Percentiles rank a stretch among this genome's conserved stretches.
These are phyloP conservation scores for Hydrangea macrophylla DNA, from an alignment of 148 eudicot genomes.

Conservation along the genomic window DNA sequence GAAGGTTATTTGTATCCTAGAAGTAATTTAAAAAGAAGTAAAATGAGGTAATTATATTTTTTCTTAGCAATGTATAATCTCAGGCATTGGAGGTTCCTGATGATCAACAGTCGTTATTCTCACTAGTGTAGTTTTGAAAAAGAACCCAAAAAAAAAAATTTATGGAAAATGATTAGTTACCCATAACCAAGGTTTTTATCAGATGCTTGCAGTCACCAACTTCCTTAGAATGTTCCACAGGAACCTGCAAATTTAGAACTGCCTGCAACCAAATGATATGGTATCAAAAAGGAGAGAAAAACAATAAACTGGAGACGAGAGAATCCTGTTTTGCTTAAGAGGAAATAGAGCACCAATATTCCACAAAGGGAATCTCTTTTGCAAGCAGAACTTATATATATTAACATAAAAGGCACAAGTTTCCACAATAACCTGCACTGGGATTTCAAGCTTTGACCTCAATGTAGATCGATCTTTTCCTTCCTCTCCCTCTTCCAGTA, in stretches of 20 bases:
- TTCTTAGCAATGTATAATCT: neutral
- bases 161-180: conserved; percentile 32
- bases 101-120: neutral
- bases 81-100: neutral
- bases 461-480: conserved; percentile 74
- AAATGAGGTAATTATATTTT: neutral
- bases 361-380: neutral
- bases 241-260: conserved; percentile 80
- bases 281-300: conserved; percentile 2
- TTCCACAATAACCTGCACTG: conserved; percentile 70
- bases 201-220: conserved; percentile 90
- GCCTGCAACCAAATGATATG: conserved; percentile 52
- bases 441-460: conserved; percentile 93
- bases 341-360: neutral
- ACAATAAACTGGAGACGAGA: too few species aligned
- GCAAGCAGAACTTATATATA: neutral
- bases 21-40: neutral
- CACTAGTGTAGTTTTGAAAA: neutral
- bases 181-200: conserved; percentile 93
- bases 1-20: neutral
- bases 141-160: neutral
- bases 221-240: conserved; percentile 92
- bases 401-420: conserved; percentile 1
- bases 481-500: conserved; percentile 91
- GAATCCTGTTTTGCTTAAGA: neutral